Evolutionary conservation across 345 rosid species (phyloP).

Genomic region (Bruguiera sexangula): DNA sequence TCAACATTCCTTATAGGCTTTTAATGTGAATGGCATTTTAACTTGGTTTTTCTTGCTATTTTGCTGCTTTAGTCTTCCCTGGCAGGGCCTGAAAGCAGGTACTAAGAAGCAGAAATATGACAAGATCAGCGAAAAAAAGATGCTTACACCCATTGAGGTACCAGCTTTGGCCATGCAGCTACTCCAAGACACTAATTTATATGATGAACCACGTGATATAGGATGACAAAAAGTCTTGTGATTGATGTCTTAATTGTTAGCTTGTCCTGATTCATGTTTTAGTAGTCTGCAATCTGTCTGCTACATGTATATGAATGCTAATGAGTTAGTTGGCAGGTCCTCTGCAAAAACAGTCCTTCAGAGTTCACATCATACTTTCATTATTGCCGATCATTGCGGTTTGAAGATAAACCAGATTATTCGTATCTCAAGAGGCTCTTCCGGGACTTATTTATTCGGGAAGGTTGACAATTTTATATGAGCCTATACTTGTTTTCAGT

Average conservation of each 20-base stretch:
- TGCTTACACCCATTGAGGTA: constrained; percentile 87
- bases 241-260: too few species aligned
- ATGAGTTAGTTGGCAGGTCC: constrained; percentile 40
- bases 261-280: neutral
- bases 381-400: constrained; percentile 84
- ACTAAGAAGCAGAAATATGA: constrained; percentile 96
- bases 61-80: constrained; percentile 68
- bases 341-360: constrained; percentile 77
- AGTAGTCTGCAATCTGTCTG: neutral
- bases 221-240: neutral
- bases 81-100: constrained; percentile 95
- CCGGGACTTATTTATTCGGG: constrained; percentile 87
- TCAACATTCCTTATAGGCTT: neutral
- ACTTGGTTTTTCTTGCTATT: constrained; percentile 14
- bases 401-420: constrained; percentile 96
- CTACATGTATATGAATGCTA: neutral
- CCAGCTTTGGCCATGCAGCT: neutral
- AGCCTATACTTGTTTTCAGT: too few species aligned
- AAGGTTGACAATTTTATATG: constrained; percentile 41
- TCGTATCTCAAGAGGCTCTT: constrained; percentile 88
- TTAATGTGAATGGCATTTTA: constrained; percentile 1
- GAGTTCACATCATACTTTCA: constrained; percentile 92
- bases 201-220: neutral
- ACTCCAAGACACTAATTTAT: neutral
- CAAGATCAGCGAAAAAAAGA: constrained; percentile 93